A percentile compares a stretch with the other conserved stretches of the same genome.
Conservation (phyloP, 148 eudicot genomes). For the Fagopyrum tataricum region DNA sequence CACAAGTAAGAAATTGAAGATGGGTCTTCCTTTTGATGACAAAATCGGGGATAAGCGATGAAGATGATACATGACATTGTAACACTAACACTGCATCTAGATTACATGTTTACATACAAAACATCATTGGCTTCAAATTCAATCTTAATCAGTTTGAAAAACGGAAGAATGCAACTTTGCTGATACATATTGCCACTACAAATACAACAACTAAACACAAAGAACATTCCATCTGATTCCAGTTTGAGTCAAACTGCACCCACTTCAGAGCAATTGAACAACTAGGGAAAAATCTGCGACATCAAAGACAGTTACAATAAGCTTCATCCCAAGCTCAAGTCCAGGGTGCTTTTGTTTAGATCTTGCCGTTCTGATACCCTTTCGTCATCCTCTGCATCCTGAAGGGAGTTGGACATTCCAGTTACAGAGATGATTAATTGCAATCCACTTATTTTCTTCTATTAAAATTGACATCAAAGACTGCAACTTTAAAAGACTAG, state of each 20-base stretch:
- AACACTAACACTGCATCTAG: neutral
- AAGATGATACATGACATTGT: no score
- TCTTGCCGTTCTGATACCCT: slow-evolving; percentile 5
- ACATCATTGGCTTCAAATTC: neutral
- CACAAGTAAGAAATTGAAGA: no score
- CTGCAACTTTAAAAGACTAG: neutral
- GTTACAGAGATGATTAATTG: neutral
- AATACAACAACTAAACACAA: neutral
- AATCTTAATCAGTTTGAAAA: neutral
- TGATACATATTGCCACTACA: neutral
- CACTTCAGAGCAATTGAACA: neutral
- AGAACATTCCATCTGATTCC: neutral
- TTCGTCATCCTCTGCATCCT: slow-evolving; percentile 2
- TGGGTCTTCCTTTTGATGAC: neutral
- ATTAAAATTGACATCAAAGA: neutral
- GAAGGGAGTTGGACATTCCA: neutral
- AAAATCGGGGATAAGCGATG: neutral
- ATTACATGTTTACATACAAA: neutral
- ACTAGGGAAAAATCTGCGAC: neutral
- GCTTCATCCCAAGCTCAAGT: slow-evolving; percentile 10
- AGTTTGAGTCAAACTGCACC: neutral
- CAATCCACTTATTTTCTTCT: neutral
- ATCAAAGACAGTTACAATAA: no score
- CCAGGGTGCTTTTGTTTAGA: slow-evolving; percentile 14
- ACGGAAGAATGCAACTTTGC: neutral